phyloP scores from a whole-genome alignment of 306 rosid genomes.

The Chamaecrista fasciculata region DNA sequence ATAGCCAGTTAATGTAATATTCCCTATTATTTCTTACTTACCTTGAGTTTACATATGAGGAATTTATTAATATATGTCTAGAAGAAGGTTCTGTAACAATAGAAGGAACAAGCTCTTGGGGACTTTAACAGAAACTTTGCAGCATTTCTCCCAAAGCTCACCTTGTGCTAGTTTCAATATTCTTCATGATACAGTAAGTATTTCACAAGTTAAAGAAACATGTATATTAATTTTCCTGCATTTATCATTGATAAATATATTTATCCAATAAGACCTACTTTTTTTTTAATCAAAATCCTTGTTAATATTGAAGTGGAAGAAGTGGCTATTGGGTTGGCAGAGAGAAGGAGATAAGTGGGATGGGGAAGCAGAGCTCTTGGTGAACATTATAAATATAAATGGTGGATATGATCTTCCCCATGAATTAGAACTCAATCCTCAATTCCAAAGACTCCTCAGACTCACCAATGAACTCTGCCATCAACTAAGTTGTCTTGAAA shows the following conservation, averaged over 20 bases:
- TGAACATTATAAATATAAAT: conserved; percentile 43
- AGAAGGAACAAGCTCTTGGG: conserved; percentile 41
- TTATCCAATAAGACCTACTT: too few species aligned
- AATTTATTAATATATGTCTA: too few species aligned
- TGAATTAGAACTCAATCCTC: conserved; percentile 33
- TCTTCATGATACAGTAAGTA: not conserved
- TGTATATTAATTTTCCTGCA: too few species aligned
- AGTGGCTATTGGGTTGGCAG: conserved; percentile 57
- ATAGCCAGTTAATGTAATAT: too few species aligned
- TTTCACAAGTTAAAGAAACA: too few species aligned
- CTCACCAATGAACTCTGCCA: conserved; percentile 48
- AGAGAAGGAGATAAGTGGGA: conserved; percentile 41
- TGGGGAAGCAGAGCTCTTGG: conserved; percentile 53
- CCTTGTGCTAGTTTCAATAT: not conserved
- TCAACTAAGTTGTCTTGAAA: conserved; percentile 36
- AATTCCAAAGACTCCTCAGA: conserved; percentile 29
- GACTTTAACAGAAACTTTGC: conserved; percentile 39
- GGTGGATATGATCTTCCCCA: conserved; percentile 33
- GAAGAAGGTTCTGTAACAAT: too few species aligned
- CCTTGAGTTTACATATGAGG: too few species aligned
- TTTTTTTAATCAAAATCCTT: too few species aligned
- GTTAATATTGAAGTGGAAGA: conserved; percentile 60
- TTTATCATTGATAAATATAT: too few species aligned
- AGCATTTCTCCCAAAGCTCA: not conserved
- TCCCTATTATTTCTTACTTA: too few species aligned